phyloP scores from a whole-genome alignment of 163 green algal genomes.

The Chlamydomonas reinhardtii region DNA sequence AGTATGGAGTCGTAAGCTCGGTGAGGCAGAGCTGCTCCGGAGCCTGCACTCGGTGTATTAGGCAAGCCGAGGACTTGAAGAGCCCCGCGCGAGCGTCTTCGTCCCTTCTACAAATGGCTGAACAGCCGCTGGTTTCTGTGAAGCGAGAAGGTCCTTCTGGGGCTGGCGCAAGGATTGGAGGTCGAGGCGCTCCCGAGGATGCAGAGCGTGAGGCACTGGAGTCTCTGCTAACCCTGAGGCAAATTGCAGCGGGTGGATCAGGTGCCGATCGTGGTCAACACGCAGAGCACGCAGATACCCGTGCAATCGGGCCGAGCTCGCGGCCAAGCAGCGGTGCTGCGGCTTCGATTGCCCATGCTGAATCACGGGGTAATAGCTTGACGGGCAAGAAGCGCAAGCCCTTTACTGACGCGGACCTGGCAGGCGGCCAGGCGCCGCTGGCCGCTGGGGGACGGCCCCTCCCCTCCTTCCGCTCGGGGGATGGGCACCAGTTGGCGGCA shows the following conservation, averaged over 20 bases:
- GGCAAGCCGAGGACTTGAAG: too few species aligned
- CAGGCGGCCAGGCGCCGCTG: too few species aligned
- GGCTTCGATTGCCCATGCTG: background rate
- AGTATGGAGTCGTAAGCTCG: too few species aligned
- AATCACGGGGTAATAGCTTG: slow-evolving; percentile 14
- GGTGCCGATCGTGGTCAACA: background rate
- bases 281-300: background rate
- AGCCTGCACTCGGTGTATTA: too few species aligned
- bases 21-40: too few species aligned
- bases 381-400: slow-evolving; percentile 35
- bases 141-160: too few species aligned
- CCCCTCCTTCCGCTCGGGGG: too few species aligned
- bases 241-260: background rate
- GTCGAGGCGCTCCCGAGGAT: background rate
- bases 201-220: slow-evolving; percentile 24
- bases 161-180: too few species aligned
- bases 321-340: slow-evolving; percentile 12
- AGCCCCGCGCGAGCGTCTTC: too few species aligned
- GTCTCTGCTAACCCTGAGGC: slow-evolving; percentile 5
- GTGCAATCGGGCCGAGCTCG: background rate
- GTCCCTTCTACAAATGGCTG: too few species aligned
- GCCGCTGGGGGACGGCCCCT: too few species aligned
- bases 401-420: background rate
- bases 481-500: background rate
- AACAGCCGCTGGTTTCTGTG: too few species aligned